Evolutionary conservation across 2,329 filamentous ascomycete species (phyloP), one percentile per base, ranked within the genome.

Genomic region (Clonostachys byssicola): DNA sequence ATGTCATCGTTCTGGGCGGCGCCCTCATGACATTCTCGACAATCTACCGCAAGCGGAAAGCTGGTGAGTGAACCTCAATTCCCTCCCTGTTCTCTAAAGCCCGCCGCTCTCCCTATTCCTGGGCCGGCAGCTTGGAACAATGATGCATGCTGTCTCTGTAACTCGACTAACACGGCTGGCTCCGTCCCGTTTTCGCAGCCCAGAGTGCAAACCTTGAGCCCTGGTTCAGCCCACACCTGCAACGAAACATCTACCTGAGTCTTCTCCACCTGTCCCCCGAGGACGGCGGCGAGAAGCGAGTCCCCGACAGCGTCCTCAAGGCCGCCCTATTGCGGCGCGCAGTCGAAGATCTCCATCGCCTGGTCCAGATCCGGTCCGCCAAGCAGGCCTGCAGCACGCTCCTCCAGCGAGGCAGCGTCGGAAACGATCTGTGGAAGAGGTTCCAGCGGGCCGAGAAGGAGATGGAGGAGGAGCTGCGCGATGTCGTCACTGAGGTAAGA

Each of bases 401-500:
- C 55, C 70, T 97, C 57, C 90, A 95, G 69, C 80, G 90, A 53
- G 94, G 94, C 43, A 95, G 90, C 60, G 91, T 99, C 2, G 92
- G 94, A 13, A 94, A 99, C 64, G 94, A 99, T 66, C 70, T 99
- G 56, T 96, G 91, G 88, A 89, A 96, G 73, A 80, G 92, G 38
- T 96, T 97, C 67, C 71, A 85, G 68, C 81, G 90, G 44, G 94
- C 92, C 1, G 94, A 99, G 79, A 92, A 95, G 73, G 94, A 99
- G 71, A 95, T 97, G 76, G 92, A 99, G 71, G 89, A 91, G 56
- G 94, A 99, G 71, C 77, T 99, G 51, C 83, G 89, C 58, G 94
- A 99, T 68, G 92, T 97, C 20, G 91, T 97, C 34, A 81, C 85
- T 58, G 92, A 97, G 84, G 91, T 95, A 67, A 52, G 77, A 50